Base-by-base conservation (phyloP, 2,329 filamentous ascomycete genomes). In the Exophiala mesophila region DNA sequence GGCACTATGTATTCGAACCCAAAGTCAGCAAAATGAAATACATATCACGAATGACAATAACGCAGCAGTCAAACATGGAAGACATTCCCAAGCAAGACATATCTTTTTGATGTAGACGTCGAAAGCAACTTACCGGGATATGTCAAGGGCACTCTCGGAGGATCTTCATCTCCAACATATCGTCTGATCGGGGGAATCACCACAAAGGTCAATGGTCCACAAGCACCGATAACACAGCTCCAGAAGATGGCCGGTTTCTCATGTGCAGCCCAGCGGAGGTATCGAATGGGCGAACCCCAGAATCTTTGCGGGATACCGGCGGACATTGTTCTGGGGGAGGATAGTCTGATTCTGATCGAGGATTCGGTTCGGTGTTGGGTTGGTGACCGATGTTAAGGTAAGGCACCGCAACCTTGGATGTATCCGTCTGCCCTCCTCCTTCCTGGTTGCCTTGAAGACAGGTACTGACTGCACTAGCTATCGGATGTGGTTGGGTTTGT, bases 241-340 rank as follows among this genome's bases (percentile, higher is more conserved):
- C 81, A 97, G 76, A 96, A 94, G 71, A 88, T 84, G 46, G 88
- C 88, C 38, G 92, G 92, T 65, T 85, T 85, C 67, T 92, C 83
- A 69, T 88, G 83, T 37, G 85, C 77, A 39, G 88, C 82, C 88
- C 89, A 97, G 68, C 83, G 83, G 59, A 85, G 69, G 80, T 95
- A 97, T 58, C 81, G 81, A 63, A 94, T 60, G 53, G 92, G 92
- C 46, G 78, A 76, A 55, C 80, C 76, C 80, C 84, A 96, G 83
- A 98, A 96, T 8, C 47, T 47, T 59, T 75, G 74, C 57, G 88
- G 83, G 19, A 48, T 40, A 41, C 76, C 73, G 47, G 74, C 64
- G 69, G 72, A 71, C 10, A 13, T 41, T 4, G 17, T 17, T 16
- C 4, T 6, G 20, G 17, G 5, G 18, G 24, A 28, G 24, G 24